phyloP scores from a whole-genome alignment of 768 basidiomycete genomes.

The Hirschioporus abietinus region DNA sequence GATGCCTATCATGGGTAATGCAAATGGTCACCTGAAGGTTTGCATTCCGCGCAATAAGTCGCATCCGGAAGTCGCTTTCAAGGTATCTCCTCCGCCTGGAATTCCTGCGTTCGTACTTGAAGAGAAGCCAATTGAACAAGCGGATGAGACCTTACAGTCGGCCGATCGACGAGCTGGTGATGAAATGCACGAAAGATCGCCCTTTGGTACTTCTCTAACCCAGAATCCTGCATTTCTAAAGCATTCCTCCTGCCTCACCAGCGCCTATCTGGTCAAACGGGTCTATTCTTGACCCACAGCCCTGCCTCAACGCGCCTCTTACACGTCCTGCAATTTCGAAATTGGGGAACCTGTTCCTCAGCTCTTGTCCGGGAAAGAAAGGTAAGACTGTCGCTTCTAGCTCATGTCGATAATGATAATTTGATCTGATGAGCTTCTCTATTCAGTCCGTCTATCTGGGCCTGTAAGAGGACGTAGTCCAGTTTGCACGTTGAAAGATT shows the following conservation, averaged over 20 bases:
- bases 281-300: background rate
- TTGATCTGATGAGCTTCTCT: background rate
- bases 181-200: background rate
- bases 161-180: background rate
- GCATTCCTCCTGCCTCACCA: background rate
- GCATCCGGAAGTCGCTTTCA: background rate
- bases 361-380: constrained; percentile 95
- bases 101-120: background rate
- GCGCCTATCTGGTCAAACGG: background rate
- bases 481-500: too few relatives aligned
- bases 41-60: background rate
- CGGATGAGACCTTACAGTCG: background rate
- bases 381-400: constrained; percentile 32
- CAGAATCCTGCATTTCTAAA: background rate
- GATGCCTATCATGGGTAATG: background rate
- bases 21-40: background rate
- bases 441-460: constrained; percentile 62
- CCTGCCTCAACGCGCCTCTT: background rate
- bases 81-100: background rate
- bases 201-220: background rate
- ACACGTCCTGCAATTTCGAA: constrained; percentile 6
- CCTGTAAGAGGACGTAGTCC: constrained; percentile 67
- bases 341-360: constrained; percentile 84
- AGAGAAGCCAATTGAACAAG: background rate
- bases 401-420: background rate